Evolutionary conservation across 2,329 filamentous ascomycete species (phyloP).

Genomic region (Diaporthe citri): DNA sequence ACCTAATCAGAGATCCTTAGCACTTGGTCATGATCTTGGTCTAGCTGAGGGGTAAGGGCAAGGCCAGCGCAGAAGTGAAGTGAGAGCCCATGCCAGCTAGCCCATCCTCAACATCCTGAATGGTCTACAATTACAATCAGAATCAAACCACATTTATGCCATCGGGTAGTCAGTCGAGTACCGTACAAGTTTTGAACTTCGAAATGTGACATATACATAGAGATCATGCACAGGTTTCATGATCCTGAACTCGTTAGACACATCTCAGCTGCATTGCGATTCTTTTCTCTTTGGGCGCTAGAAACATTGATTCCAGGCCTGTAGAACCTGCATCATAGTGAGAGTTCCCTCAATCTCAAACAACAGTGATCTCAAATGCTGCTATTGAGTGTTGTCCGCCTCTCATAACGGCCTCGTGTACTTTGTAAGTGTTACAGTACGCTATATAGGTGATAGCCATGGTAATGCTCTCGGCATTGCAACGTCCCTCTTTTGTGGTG

Average conservation of each 20-base stretch:
- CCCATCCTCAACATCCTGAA: not conserved
- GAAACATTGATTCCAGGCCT: not conserved
- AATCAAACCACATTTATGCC: not conserved
- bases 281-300: not conserved
- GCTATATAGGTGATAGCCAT: too few relatives aligned
- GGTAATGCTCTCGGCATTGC: too few relatives aligned
- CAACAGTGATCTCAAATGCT: not conserved
- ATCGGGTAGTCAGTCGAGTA: not conserved
- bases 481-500: too few relatives aligned
- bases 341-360: too few relatives aligned
- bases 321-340: not conserved
- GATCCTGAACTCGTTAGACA: not conserved
- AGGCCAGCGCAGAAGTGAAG: not conserved
- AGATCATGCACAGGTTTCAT: not conserved
- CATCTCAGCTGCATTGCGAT: not conserved
- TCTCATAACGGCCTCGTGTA: not conserved
- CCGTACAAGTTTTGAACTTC: not conserved
- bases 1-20: not conserved
- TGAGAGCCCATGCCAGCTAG: not conserved
- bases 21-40: not conserved
- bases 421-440: too few relatives aligned
- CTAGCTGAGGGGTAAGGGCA: too few relatives aligned
- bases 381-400: not conserved
- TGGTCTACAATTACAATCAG: not conserved
- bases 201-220: not conserved